Evolutionary conservation across 257 asterid species (phyloP), one percentile per base, ranked within the genome.

Genomic region (Osmanthus fragrans): DNA sequence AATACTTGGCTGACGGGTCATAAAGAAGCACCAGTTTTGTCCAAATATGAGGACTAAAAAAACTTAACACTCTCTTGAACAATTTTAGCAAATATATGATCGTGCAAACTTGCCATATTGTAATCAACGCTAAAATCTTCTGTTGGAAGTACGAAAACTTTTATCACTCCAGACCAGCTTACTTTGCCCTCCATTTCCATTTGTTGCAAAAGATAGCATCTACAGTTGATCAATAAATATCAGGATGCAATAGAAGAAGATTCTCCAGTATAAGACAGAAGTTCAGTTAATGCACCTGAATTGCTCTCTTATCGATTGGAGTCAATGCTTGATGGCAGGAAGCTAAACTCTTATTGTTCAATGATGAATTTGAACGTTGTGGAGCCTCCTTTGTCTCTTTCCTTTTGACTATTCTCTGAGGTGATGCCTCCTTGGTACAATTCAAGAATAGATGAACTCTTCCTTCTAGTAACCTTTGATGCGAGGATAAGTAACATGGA

Each of bases 251-350:
- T 32, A 51, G 27, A 70, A 70, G 79, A 79, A 70, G 5, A 39
- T 65, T 74, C 40, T 12, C 68, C 29, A 76, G 79, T 63, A 76
- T 76, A 45, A 51, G 42, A 37, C 29, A 80, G 68, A 76, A 73
- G 56, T 77, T 73, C 73, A 80, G 58, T 70, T 70, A 60, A 34
- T 86, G 51, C 86, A 96, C 97, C 89, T 84, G 82, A 81, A 90
- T 92, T 77, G 97, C 88, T 87, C 86, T 93, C 89, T 93, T 93
- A 82, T 92, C 99, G 25, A 80, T 74, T 77, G 99, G 98, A 80
- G 99, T 93, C 87, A 87, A 85, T 18, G 89, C 42, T 49, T 88
- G 81, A 80, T 75, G 83, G 65, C 78, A 36, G 56, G 92, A 67
- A 83, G 79, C 81, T 71, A 96, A 77, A 73, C 85, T 83, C 80